These are phyloP conservation scores for Sanghuangporus sanghuang DNA, from an alignment of 1,284 basidiomycete species.

Conservation along the genomic window DNA sequence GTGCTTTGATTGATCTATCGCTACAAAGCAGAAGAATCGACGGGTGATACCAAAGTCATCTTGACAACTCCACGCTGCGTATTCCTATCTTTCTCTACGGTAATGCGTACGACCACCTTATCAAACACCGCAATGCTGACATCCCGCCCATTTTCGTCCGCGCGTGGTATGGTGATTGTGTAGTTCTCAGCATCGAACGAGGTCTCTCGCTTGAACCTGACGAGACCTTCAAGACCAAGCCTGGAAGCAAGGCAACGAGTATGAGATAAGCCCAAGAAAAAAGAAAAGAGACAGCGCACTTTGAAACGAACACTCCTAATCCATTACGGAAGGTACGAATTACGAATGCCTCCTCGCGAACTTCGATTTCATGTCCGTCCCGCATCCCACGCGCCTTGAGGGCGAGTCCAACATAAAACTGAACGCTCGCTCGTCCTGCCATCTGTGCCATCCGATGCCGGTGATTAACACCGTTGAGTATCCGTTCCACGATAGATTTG, in stretches of 20 bases:
- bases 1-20: background rate
- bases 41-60: constrained; percentile 77
- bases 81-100: constrained; percentile 92
- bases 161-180: constrained; percentile 61
- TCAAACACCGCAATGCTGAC: constrained; percentile 84
- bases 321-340: constrained; percentile 95
- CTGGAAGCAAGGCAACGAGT: constrained; percentile 34
- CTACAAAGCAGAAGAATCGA: constrained; percentile 41
- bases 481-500: constrained; percentile 84
- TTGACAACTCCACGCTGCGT: constrained; percentile 91
- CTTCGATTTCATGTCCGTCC: constrained; percentile 38
- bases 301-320: constrained; percentile 90
- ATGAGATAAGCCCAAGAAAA: background rate
- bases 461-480: constrained; percentile 85
- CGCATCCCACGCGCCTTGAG: constrained; percentile 64
- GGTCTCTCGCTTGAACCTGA: constrained; percentile 87
- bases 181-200: constrained; percentile 93
- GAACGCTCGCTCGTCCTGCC: constrained; percentile 92
- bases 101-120: constrained; percentile 84
- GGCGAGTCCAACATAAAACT: constrained; percentile 95
- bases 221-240: constrained; percentile 89
- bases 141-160: constrained; percentile 32
- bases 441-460: constrained; percentile 96
- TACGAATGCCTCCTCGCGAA: constrained; percentile 88
- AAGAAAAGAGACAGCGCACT: constrained; percentile 48